These are phyloP conservation scores for Nitzschia palea DNA, from an alignment of 108 stramenopile species.

Conservation along the genomic window DNA sequence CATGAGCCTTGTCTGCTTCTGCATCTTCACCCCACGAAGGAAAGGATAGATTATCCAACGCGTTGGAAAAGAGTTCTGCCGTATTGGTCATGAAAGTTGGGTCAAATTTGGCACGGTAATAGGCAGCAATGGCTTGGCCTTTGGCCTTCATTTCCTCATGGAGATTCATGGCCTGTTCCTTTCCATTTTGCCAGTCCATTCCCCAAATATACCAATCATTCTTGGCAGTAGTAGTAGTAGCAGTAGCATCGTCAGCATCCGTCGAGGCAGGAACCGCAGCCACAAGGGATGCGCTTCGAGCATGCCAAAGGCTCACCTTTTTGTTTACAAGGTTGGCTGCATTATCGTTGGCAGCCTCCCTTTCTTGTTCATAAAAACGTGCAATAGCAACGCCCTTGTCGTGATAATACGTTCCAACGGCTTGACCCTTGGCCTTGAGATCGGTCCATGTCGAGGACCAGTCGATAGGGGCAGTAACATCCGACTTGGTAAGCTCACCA, in stretches of 20 bases:
- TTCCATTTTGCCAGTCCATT: constrained; percentile 20
- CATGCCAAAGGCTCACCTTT: background rate
- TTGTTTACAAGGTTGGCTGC: background rate
- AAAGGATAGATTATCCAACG: background rate
- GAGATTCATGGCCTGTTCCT: background rate
- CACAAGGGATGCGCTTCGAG: background rate
- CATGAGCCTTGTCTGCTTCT: constrained; percentile 14
- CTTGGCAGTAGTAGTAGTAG: background rate
- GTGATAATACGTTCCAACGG: constrained; percentile 12
- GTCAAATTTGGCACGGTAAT: constrained; percentile 24
- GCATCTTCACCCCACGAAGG: constrained; percentile 15
- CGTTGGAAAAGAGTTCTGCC: background rate
- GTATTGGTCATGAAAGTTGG: background rate
- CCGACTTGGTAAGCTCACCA: background rate
- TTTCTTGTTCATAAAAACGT: constrained; percentile 3
- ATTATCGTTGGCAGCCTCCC: background rate
- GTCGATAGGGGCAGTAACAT: constrained; percentile 2
- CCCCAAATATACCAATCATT: constrained; percentile 21
- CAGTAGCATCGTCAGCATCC: background rate
- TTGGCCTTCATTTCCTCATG: constrained; percentile 8
- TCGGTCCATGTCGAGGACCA: constrained; percentile 9
- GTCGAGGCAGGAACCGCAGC: background rate
- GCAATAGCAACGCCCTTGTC: constrained; percentile 7
- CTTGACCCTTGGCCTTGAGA: constrained; percentile 3
- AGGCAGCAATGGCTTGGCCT: constrained; percentile 15